A percentile compares a stretch with the other conserved stretches of the same genome.
Conservation (phyloP, 2,329 filamentous ascomycete species). For the Colletotrichum siamense region DNA sequence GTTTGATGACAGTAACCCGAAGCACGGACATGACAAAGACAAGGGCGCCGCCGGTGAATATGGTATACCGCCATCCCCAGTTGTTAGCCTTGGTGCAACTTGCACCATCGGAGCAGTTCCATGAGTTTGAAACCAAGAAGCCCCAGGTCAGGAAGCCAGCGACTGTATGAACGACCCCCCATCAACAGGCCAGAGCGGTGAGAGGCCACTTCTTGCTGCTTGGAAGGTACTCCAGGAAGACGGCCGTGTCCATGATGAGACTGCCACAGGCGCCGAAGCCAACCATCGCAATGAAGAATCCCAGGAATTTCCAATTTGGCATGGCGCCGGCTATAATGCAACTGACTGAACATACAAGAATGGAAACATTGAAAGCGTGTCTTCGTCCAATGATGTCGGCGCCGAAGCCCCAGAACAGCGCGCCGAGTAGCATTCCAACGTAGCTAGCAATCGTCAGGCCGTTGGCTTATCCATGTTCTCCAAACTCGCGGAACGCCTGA, state of each 20-base stretch:
- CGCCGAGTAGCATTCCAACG: not conserved
- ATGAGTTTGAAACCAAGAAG: not conserved
- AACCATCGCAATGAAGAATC: not conserved
- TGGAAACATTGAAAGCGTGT: not conserved
- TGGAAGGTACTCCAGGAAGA: not conserved
- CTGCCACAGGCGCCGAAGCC: not conserved
- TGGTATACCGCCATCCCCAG: not conserved
- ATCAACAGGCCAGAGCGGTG: not conserved
- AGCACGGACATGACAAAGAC: not conserved
- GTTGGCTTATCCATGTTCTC: not conserved
- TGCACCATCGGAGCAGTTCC: not conserved
- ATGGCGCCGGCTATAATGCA: not conserved
- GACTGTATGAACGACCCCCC: not conserved
- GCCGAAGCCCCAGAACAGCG: not conserved
- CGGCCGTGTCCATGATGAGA: not conserved
- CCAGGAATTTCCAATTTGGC: not conserved
- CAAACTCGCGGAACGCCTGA: not conserved
- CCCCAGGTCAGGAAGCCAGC: not conserved
- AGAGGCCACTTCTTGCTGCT: not conserved
- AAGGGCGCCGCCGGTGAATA: not conserved
- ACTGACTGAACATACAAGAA: not conserved
- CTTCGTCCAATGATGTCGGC: not conserved
- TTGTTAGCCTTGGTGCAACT: not conserved
- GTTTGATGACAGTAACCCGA: not conserved
- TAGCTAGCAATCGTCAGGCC: not conserved